Evolutionary conservation across 148 eudicot species (phyloP).

Genomic region (Amaranthus palmeri): DNA sequence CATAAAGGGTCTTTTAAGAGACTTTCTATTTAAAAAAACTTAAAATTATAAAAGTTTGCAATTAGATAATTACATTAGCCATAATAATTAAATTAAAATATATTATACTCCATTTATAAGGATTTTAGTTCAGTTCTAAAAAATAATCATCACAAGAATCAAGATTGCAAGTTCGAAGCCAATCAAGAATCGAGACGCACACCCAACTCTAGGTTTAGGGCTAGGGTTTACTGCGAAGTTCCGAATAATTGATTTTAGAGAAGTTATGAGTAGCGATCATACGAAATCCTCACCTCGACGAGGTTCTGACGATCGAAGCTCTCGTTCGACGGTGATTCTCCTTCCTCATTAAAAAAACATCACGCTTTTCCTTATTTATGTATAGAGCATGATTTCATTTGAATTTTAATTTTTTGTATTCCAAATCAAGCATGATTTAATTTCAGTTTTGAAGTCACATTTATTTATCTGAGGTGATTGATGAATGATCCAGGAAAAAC

Average conservation of each 20-base stretch:
- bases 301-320: constrained; percentile 43
- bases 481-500: not conserved
- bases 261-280: constrained; percentile 28
- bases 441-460: not conserved
- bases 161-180: too few relatives aligned
- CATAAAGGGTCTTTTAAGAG: too few relatives aligned
- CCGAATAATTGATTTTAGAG: constrained; percentile 6
- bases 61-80: too few relatives aligned
- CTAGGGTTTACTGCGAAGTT: constrained; percentile 25
- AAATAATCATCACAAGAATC: too few relatives aligned
- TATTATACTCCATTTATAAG: too few relatives aligned
- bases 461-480: not conserved
- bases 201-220: constrained; percentile 7
- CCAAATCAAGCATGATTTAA: not conserved
- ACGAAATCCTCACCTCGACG: constrained; percentile 42
- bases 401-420: not conserved
- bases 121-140: too few relatives aligned
- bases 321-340: constrained; percentile 46
- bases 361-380: not conserved
- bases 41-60: too few relatives aligned
- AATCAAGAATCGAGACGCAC: too few relatives aligned
- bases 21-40: too few relatives aligned
- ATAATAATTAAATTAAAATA: too few relatives aligned
- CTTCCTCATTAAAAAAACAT: not conserved
- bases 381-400: not conserved